Conservation (phyloP, 306 rosid genomes). For the Albizia julibrissin region DNA sequence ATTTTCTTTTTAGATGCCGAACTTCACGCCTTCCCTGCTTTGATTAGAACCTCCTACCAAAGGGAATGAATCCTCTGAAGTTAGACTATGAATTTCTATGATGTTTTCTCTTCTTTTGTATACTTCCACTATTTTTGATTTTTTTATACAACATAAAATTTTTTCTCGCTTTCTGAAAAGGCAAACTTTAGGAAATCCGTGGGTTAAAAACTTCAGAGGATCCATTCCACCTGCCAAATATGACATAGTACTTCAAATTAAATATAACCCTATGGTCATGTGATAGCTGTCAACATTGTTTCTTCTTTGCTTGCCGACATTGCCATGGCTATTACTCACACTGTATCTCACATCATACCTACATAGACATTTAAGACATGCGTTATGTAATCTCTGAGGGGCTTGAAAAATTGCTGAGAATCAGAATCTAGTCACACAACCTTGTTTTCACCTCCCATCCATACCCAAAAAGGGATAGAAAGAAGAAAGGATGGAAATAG, state of each 20-base stretch:
- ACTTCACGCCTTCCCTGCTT: not conserved
- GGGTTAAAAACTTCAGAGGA: not conserved
- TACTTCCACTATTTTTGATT: not conserved
- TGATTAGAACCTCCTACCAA: not conserved
- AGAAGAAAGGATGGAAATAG: not conserved
- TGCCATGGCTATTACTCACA: not conserved
- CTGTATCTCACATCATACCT: not conserved
- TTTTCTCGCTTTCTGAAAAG: not conserved
- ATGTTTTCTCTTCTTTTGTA: not conserved
- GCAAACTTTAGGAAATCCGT: not conserved
- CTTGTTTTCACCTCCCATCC: not conserved
- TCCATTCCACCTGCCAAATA: not conserved
- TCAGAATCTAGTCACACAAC: not conserved
- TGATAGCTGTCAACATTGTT: not conserved
- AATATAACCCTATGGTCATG: not conserved
- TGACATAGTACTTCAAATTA: not conserved
- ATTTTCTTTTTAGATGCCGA: constrained; percentile 1
- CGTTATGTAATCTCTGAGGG: not conserved
- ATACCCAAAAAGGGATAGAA: not conserved
- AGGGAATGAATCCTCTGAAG: not conserved
- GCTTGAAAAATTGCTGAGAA: not conserved
- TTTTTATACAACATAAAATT: not conserved
- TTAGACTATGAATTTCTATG: not conserved
- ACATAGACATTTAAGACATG: not conserved
- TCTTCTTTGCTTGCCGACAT: not conserved